Evolutionary conservation across 2,329 filamentous ascomycete genomes (phyloP).

Genomic region (Onygena corvina): DNA sequence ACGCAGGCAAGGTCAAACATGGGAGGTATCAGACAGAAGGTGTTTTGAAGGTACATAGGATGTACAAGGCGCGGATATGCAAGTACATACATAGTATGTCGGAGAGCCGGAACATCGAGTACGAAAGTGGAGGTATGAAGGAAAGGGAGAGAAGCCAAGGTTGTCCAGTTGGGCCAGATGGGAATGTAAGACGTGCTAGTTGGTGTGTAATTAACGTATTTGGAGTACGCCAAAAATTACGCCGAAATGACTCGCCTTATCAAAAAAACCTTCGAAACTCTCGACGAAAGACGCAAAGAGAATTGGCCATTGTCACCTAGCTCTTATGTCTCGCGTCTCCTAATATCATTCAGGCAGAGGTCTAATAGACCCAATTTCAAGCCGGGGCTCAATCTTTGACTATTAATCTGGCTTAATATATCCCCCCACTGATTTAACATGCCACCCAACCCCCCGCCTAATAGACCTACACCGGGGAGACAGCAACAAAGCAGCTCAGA

Average conservation of each 20-base stretch:
- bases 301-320: neutral
- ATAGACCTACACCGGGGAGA: slow-evolving; percentile 6
- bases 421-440: slow-evolving; percentile 5
- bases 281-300: neutral
- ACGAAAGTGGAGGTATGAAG: neutral
- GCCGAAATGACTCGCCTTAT: neutral
- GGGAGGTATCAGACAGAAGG: neutral
- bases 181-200: neutral
- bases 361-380: neutral
- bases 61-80: slow-evolving; percentile 1
- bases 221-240: neutral
- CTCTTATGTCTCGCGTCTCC: neutral
- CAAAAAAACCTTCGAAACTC: neutral
- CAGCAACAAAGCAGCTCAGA: slow-evolving; percentile 6
- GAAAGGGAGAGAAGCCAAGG: slow-evolving; percentile 3
- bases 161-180: slow-evolving; percentile 1
- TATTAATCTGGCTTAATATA: neutral
- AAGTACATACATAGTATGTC: neutral
- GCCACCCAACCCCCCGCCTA: slow-evolving; percentile 11
- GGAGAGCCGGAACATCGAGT: slow-evolving; percentile 8
- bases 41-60: neutral
- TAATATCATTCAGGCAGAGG: neutral
- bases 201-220: neutral
- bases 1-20: slow-evolving; percentile 1
- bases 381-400: neutral